Base-by-base conservation (phyloP, 805 yeast species). In the Candida chilensis region DNA sequence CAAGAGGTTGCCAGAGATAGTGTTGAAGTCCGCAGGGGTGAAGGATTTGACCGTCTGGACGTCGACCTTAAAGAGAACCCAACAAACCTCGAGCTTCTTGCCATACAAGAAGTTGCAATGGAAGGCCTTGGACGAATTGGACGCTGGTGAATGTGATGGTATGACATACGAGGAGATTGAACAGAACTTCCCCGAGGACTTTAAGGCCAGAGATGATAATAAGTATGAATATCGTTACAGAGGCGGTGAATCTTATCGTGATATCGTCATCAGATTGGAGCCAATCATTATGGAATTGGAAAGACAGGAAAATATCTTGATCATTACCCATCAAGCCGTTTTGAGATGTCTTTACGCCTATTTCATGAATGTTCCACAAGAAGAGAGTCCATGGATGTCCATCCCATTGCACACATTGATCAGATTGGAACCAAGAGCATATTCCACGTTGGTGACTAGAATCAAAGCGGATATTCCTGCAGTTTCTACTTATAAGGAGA, bases 221-320 rank as follows among this genome's bases (percentile, higher is more conserved):
- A 92, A 92, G 60, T 92, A 83, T 51, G 96, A 86, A 50, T 92
- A 92, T 57, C 71, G 98, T 32, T 92, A 92, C 54, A 73, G 96
- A 26, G 97, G 97, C 8, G 99, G 99, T 27, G 99, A 92, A 57
- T 82, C 94, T 4, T 92, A 92, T 54, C 72, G 95, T 34, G 99
- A 92, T 46, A 95, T 92, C 24, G 96, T 90, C 27, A 81, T 88
- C 26, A 67, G 99, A 34, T 65, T 92, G 33, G 99, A 92, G 52
- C 99, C 99, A 4, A 87, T 92, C 41, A 92, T 92, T 37, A 92
- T 92, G 98, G 98, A 92, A 55, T 68, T 92, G 40, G 99, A 92
- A 58, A 78, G 96, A 36, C 97, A 90, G 57, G 97, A 92, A 45
- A 88, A 92, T 52, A 87, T 92, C 30, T 66, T 92, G 50, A 90